Base-by-base conservation (phyloP, 805 yeast species). In the Komagataella mondaviorum region DNA sequence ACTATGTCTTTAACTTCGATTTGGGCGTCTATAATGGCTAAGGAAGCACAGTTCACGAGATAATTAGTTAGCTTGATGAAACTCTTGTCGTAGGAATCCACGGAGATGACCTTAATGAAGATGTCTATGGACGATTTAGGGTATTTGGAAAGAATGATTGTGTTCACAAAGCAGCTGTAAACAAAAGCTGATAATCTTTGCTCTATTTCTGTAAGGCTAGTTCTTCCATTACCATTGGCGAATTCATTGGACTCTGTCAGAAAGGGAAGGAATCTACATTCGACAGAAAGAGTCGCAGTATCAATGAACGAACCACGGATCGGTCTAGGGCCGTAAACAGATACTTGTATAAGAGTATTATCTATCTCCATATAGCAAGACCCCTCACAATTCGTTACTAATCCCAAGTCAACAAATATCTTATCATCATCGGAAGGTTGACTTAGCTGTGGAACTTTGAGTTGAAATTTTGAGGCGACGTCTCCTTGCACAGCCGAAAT, bases 281-380 rank as follows among this genome's bases (percentile, higher is more conserved):
- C 80, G 10, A 86, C 88, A 23, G 81, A 75, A 46, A 87, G 67
- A 4, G 80, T 71, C 2, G 90, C 90, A 49, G 78, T 70, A 20
- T 83, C 80, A 44, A 78, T 72, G 62, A 83, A 87, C 3, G 87
- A 76, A 2, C 88, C 88, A 54, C 86, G 72, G 30, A 60, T 81
- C 6, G 98, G 96, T 56, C 89, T 74, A 3, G 98, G 98, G 0
- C 98, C 98, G 65, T 81, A 86, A 0, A 91, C 81, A 3, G 88
- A 75, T 1, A 84, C 83, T 51, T 82, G 78, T 5, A 88, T 65
- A 48, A 81, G 76, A 23, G 77, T 77, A 23, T 77, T 73, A 36
- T 78, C 85, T 0, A 72, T 68, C 63, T 90, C 97, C 18, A 88
- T 61, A 57, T 84, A 86, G 2, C 95, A 77, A 18, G 96, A 88